phyloP scores from a whole-genome alignment of 441 rosid genomes.

The Erodium moschatum region DNA sequence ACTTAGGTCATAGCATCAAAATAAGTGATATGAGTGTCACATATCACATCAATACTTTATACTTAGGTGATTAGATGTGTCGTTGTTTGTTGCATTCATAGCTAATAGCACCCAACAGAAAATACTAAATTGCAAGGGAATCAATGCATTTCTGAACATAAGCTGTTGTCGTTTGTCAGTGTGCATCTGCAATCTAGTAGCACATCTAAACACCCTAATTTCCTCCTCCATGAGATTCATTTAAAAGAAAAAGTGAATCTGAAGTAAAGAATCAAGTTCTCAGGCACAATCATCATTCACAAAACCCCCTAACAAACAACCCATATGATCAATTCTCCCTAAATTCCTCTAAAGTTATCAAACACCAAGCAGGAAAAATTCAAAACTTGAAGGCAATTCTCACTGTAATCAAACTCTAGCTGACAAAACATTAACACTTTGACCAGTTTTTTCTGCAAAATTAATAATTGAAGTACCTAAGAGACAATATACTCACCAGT shows the following conservation, averaged over 20 bases:
- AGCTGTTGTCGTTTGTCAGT: background rate
- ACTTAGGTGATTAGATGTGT: background rate
- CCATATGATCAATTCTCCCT: background rate
- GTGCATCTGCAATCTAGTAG: background rate
- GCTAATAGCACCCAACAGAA: conserved; percentile 3
- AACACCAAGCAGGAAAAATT: background rate
- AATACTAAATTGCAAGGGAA: background rate
- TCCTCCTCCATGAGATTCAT: background rate
- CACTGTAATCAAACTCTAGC: background rate
- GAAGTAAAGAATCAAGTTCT: background rate
- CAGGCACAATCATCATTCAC: background rate
- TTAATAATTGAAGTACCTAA: conserved; percentile 2
- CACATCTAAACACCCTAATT: background rate
- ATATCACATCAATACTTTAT: background rate
- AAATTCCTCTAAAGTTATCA: background rate
- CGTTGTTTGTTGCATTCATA: background rate
- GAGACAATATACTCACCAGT: conserved; percentile 49
- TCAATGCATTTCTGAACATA: background rate
- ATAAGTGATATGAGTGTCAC: background rate
- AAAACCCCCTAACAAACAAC: background rate
- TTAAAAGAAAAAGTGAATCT: background rate
- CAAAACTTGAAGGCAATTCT: background rate
- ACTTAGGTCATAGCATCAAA: background rate
- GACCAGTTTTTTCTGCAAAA: background rate
- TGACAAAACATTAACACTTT: background rate